Evolutionary conservation across 352 stramenopile genomes (phyloP), one percentile per base, ranked within the genome.

Genomic region (Phytophthora palmivora): DNA sequence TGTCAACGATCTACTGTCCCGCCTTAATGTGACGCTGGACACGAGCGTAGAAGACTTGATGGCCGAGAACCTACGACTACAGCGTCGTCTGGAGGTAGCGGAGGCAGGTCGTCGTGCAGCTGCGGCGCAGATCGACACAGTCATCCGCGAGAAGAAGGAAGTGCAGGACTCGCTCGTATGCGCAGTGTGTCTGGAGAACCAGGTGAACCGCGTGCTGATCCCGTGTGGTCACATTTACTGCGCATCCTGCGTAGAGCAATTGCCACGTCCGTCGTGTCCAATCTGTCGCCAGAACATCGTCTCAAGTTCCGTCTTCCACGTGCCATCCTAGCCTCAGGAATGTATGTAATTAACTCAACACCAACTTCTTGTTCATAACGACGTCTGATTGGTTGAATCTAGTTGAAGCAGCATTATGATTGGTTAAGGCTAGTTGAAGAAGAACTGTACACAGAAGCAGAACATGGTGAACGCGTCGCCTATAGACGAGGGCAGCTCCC

Each of bases 181-280:
- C 58, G 82, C 82, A 19, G 85, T 94, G 38, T 95, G 87, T 53
- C 72, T 95, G 16, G 87, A 95, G 58, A 82, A 86, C 61, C 74
- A 89, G 39, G 87, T 95, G 47, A 74, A 95, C 47, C 79, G 83
- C 57, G 85, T 95, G 59, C 68, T 95, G 19, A 85, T 94, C 26
- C 85, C 87, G 21, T 94, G 87, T 32, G 87, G 85, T 26, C 85
- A 95, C 70, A 91, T 93, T 33, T 93, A 94, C 63, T 95, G 85
- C 63, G 60, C 67, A 11, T 57, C 48, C n/a, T 95, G 87, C 47
- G 70, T 93, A 16, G 56, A 76, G 36, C 82, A 76, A 8, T 62
- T 95, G 16, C 84, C 79, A 14, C 79, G 75, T 9, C 76, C 67
- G 3, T 84, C 81, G 56, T 95, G 86, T 38, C 86, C 86, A 22